Evolutionary conservation across 148 eudicot genomes (phyloP), one percentile per base, ranked within the genome.

Genomic region (Polygonum maritimum): DNA sequence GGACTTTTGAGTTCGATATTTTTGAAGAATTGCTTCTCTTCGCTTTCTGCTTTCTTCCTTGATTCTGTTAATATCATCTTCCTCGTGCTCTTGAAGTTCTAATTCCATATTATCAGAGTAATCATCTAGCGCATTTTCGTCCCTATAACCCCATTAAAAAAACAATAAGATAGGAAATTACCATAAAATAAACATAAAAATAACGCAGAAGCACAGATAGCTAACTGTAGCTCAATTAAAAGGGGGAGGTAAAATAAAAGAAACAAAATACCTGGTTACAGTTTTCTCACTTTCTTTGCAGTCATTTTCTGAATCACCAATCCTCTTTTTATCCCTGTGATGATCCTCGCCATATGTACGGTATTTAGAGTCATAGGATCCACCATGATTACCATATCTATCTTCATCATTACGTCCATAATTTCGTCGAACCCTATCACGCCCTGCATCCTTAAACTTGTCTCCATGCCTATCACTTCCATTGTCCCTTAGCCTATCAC

Each of bases 41-140:
- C 89, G 85, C 88, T 89, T 88, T 85, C 97, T 87, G 80, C 98
- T 95, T 84, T 95, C 96, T 80, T 95, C 97, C 87, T 92, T 94
- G 77, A 95, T 88, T 87, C 84, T 88, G 45, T 95, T 87, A 49
- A 92, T 75, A 71, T 95, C 98, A 67, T 94, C 97, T 79, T 94
- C 98, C 82, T 95, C 96, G 80, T 90, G 91, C 21, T 89, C 97
- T 47, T 75, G 86, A 77, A 81, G 88, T 81, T 87, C 88, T 74
- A 89, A 79, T 12, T 65, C 71, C 72, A 89, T 78, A 48, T 80
- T 86, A 58, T 90, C 92, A 80, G 86, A 81, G 77, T 87, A 87
- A 38, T 84, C 88, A 76, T 88, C 86, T 77, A 84, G 88, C 48
- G 85, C 91, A 67, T 83, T 89, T 75, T 88, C 85, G 75, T 88